Conservation (phyloP, 2,329 filamentous ascomycete genomes). For the Alternaria longipes region DNA sequence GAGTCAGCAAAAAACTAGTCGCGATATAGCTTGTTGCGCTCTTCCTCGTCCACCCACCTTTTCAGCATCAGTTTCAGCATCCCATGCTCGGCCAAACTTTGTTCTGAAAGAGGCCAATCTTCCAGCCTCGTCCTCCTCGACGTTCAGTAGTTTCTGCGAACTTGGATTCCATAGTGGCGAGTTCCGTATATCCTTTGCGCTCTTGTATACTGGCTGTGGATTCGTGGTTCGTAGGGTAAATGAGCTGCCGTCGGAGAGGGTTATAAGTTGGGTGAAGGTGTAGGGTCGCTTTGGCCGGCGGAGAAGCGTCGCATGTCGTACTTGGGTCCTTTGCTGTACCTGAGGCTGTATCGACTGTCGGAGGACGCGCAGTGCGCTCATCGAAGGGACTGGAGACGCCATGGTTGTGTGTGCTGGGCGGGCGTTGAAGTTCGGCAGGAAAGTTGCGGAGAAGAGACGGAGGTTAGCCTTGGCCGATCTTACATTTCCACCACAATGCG, state of each 20-base stretch:
- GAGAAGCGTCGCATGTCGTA: conserved; percentile 85
- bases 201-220: conserved; percentile 69
- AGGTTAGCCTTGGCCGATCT: conserved; percentile 23
- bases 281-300: conserved; percentile 90
- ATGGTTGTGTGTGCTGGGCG: conserved; percentile 29
- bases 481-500: conserved; percentile 24
- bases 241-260: conserved; percentile 88
- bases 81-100: conserved; percentile 85
- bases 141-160: conserved; percentile 79
- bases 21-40: neutral
- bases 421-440: conserved; percentile 16
- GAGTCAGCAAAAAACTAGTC: conserved; percentile 5
- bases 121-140: conserved; percentile 95
- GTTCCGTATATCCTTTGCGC: conserved; percentile 87
- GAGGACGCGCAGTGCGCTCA: conserved; percentile 43
- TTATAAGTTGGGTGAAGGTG: conserved; percentile 95
- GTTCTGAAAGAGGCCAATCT: conserved; percentile 84
- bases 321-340: conserved; percentile 57
- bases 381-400: conserved; percentile 45
- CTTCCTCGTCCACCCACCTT: conserved; percentile 12
- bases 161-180: conserved; percentile 90
- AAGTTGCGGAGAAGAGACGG: conserved; percentile 37
- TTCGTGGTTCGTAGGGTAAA: conserved; percentile 82
- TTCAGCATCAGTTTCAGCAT: conserved; percentile 55
- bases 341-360: conserved; percentile 37